Base-by-base conservation (phyloP, 768 basidiomycete species). In the Boletus subparvulus region DNA sequence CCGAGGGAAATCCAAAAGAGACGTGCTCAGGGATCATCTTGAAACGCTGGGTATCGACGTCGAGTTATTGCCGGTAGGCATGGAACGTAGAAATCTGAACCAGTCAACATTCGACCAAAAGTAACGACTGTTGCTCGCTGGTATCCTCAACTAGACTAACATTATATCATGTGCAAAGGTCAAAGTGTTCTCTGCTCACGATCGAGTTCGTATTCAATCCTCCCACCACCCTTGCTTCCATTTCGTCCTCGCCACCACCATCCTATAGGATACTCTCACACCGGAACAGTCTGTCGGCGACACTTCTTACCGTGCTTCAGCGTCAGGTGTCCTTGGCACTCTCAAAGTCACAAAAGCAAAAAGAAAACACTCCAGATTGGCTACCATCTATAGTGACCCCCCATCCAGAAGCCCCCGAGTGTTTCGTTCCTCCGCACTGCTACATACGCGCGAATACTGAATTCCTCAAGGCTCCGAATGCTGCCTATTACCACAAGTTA, bases 101-200 rank as follows among this genome's bases (percentile, higher is more conserved):
- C 89, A 92, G 69, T 94, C 92, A 8, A 80, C 77, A 24, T 94
- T 90, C 84, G 88, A 94, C 74, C 75, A 77, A 69, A 92, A 82
- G 94, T 96, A 72, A 56, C 61, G 83, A 75, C 33, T 41, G 42
- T 47, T 53, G 50, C 50, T 70, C 50, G 44, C 19, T 52, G 5
- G 39, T 58, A 46, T 28, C 59, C 60, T 40, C 33, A 10, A 30
- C 17, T 46, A 33, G 21, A 33, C 59, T 67, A 40, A 74, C 41
- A 28, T 52, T 40, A 7, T 55, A 36, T 57, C 40, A 44, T 54
- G 13, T 44, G 32, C 44, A 69, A 94, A 94, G 92, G 73, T 84
- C 78, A n/a, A 81, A 82, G 67, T 82, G 80, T 13, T 81, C 83
- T 16, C 73, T 85, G 36, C 71, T 94, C 47, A 92, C 92, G 3